Base-by-base conservation (phyloP, 2,329 filamentous ascomycete species). In the Sclerotinia borealis region DNA sequence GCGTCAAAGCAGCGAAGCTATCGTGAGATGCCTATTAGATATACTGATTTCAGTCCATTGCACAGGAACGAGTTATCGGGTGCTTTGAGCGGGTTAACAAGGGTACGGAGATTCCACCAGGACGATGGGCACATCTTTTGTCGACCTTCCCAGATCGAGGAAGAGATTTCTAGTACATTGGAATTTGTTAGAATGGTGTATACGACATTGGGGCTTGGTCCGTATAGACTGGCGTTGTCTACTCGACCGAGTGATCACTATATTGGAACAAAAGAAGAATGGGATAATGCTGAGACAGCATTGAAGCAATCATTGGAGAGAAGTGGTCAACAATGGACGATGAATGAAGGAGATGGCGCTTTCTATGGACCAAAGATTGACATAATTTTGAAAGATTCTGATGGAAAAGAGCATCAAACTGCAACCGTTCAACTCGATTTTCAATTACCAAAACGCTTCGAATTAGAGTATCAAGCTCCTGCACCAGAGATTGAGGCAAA, bases 281-380 rank as follows among this genome's bases (percentile, higher is more conserved):
- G 86, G 82, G 79, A 86, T 41, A 80, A 79, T 65, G 89, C 89
- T 1, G 89, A 92, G 72, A 73, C 74, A n/a, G 86, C 91, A 55
- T 76, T 92, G 62, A 84, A 80, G 61, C 76, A 81, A 60, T 87
- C 88, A 0, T 76, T 92, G 43, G 79, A 87, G 65, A 81, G 78
- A 31, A 86, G 82, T 17, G 88, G 87, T 11, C 83, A 85, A 69
- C 77, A 83, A 41, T 96, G 91, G 90, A 83, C 82, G 2, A 69
- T 93, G 63, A 93, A 92, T 67, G 83, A 88, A 70, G 91, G 91
- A 13, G 92, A 96, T 65, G 92, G 92, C 17, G 92, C 92, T 4
- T 96, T 96, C 72, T 96, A 96, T 72, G 92, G 92, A 0, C 92
- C 92, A 37, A 96, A 96, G 77, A 96, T 96, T 68, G 92, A 96